Evolutionary conservation across 2,329 filamentous ascomycete genomes (phyloP), one percentile per base, ranked within the genome.

Genomic region (Albophoma yamanashiensis): DNA sequence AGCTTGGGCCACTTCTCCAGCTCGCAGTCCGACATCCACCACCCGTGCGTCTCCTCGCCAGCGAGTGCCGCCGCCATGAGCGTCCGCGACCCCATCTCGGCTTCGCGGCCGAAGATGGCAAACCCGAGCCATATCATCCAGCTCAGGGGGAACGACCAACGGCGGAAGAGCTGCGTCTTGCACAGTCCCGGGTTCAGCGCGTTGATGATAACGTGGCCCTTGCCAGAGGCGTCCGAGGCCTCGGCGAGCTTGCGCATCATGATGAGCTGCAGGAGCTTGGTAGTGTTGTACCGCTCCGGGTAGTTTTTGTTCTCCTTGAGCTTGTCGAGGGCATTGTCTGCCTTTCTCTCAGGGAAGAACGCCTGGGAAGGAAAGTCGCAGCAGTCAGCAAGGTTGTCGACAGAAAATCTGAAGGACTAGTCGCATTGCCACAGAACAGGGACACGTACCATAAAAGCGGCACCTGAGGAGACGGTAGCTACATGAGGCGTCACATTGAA

Each of bases 151-250:
- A 70, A 70, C 9, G 68, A 63, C 3, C 69, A 58, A 55, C 66
- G 56, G 43, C 73, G 70, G 62, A 75, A 76, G n/a, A 78, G 68
- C 45, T 72, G 58, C 6, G 77, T 75, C 40, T 67, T 61, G 65
- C 76, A 80, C 34, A 78, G 66, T 0, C 76, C 76, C 0, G 76
- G 76, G 57, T 74, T 73, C 27, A 76, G 58, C 1, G 66, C 65
- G 65, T 76, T 79, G 60, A 78, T 58, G 12, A 75, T 66, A 20
- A 79, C 67, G 40, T 67, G 66, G 22, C 70, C 69, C 62, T 70
- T 69, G 17, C 62, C 66, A 9, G 70, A 69, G 38, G 64, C 64
- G 43, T 71, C 68, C 15, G 71, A 60, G 12, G 67, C 67, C 27
- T 62, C 63, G 11, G 76, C 76, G 2, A 80, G 71, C 40, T 72